Conservation (phyloP, 768 basidiomycete species). For the Crassisporium funariophilum region DNA sequence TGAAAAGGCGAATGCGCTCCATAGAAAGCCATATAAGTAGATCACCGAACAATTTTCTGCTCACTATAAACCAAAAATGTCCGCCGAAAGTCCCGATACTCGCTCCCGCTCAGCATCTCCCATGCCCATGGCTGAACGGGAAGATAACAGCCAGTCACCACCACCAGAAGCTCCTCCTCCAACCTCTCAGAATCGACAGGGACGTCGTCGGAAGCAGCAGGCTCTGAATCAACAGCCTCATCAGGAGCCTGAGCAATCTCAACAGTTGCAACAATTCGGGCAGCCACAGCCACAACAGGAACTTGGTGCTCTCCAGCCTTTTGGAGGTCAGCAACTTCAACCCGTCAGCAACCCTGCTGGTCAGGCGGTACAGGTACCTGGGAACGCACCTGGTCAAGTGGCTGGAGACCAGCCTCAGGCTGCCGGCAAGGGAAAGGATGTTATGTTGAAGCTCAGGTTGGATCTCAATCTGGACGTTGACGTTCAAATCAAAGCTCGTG, state of each 20-base stretch:
- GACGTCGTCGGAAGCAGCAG: no score
- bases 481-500: conserved; percentile 33
- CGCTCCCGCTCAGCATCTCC: conserved; percentile 19
- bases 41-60: no score
- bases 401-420: conserved; percentile 16
- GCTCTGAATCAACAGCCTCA: no score
- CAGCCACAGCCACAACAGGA: conserved; percentile 5
- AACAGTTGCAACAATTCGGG: no score
- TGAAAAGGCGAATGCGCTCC: no score
- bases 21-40: no score
- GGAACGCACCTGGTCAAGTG: conserved; percentile 18
- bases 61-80: conserved; percentile 8
- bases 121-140: conserved; percentile 21
- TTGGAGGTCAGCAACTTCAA: conserved; percentile 11
- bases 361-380: conserved; percentile 16
- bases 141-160: conserved; percentile 4
- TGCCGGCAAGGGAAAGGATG: conserved; percentile 19
- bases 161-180: no score
- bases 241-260: no score
- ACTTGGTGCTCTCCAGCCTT: no score
- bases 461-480: conserved; percentile 37
- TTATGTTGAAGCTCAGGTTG: conserved; percentile 29
- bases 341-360: conserved; percentile 12
- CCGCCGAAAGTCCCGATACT: conserved; percentile 17
- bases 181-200: no score